phyloP scores from a whole-genome alignment of 306 rosid genomes.

The Rosa multiflora region DNA sequence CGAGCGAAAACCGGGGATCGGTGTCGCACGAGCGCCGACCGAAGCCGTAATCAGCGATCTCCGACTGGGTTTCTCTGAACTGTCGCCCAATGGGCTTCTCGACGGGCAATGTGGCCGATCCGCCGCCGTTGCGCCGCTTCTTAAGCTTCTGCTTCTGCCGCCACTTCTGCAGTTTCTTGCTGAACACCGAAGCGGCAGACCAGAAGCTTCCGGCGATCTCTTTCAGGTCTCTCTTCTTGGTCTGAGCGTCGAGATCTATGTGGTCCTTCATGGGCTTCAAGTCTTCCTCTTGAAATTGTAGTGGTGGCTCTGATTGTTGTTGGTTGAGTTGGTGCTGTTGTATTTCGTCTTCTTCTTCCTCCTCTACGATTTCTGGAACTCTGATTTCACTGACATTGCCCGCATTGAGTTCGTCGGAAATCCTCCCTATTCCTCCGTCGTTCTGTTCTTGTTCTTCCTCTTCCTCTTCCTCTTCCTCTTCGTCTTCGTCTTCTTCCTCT shows the following conservation, averaged over 20 bases:
- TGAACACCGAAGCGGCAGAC: slow-evolving; percentile 97
- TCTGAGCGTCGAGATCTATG: slow-evolving; percentile 84
- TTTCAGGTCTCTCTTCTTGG: slow-evolving; percentile 83
- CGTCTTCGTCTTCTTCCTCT: slow-evolving; percentile 26
- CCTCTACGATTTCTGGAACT: slow-evolving; percentile 71
- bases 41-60: slow-evolving; percentile 96
- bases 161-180: slow-evolving; percentile 97
- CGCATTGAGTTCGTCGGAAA: slow-evolving; percentile 39
- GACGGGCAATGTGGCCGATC: slow-evolving; percentile 77
- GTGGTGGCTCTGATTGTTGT: slow-evolving; percentile 11
- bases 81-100: slow-evolving; percentile 94
- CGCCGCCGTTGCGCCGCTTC: slow-evolving; percentile 73
- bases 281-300: slow-evolving; percentile 17
- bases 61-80: slow-evolving; percentile 96
- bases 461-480: slow-evolving; percentile 11
- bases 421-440: slow-evolving; percentile 34
- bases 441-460: background rate
- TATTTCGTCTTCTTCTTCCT: slow-evolving; percentile 32
- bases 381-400: slow-evolving; percentile 51
- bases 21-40: slow-evolving; percentile 97
- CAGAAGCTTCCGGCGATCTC: slow-evolving; percentile 96
- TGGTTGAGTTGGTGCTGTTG: slow-evolving; percentile 14
- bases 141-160: slow-evolving; percentile 93
- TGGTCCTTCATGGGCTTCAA: slow-evolving; percentile 85
- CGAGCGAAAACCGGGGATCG: slow-evolving; percentile 93